Evolutionary conservation across 805 yeast genomes (phyloP), one percentile per base, ranked within the genome.

Genomic region (Pichia scutulata): DNA sequence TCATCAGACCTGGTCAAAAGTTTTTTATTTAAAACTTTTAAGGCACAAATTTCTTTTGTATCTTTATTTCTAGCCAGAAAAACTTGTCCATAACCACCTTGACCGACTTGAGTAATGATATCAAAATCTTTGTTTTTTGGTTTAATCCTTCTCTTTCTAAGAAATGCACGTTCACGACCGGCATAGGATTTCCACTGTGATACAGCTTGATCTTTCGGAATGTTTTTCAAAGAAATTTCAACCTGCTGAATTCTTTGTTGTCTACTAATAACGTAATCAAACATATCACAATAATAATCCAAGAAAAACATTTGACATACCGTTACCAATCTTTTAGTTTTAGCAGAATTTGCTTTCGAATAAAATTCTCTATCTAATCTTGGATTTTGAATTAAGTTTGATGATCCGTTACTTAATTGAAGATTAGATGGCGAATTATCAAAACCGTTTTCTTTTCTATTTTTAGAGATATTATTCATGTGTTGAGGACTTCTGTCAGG

Each of bases 11-110:
- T 90, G 53, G 87, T 82, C 56, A 92, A 74, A 59, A 90, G 74
- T 60, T 84, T 84, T 67, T 93, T 93, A 66, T 89, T 90, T 62
- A 93, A 75, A 14, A 93, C 87, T 66, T 93, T 93, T 60, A 93
- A 74, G 2, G 99, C 99, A 69, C 97, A 92, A 44, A 93, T 85
- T 68, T 93, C 99, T 55, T 83, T 81, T 1, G 98, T 89, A 62
- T 93, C 99, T 57, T 82, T 84, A 73, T 93, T 93, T 57, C 90
- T 79, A 1, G 99, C 97, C 55, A 93, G 71, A 61, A 88, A 93
- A n/a, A 93, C 99, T 69, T 93, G 97, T 23, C 99, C 99, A 64
- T 93, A 93, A 3, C 99, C 99, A 63, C 99, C 99, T 72, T 93
- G 99, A 14, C 99, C 99, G 30, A 93, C 97, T 71, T 93, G 99